A percentile compares a stretch with the other conserved stretches of the same genome.
These are phyloP conservation scores for Geotrichum klebahnii DNA, from an alignment of 1,139 yeast genomes.

Conservation along the genomic window DNA sequence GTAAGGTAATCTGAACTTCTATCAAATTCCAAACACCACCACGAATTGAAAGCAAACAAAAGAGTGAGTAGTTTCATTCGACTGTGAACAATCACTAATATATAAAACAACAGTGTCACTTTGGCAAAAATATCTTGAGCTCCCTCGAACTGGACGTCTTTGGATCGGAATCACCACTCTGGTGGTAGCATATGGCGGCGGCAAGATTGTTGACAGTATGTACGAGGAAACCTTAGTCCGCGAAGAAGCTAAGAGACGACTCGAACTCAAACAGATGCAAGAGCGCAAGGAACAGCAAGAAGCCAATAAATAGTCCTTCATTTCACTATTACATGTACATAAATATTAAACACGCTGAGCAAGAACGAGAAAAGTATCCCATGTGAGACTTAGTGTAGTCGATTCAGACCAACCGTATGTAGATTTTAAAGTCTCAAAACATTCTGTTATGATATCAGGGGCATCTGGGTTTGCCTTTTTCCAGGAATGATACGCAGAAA, in stretches of 20 bases:
- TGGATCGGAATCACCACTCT: conserved; percentile 55
- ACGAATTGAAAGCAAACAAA: conserved; percentile 1
- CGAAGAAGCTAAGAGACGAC: conserved; percentile 41
- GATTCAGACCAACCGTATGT: conserved; percentile 47
- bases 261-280: conserved; percentile 17
- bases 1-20: background rate
- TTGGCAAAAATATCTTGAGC: conserved; percentile 46
- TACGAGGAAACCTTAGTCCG: conserved; percentile 47
- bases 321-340: background rate
- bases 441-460: conserved; percentile 38
- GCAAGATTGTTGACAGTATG: conserved; percentile 47
- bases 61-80: background rate
- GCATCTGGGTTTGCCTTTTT: conserved; percentile 39
- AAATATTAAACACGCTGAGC: no score
- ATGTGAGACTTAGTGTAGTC: conserved; percentile 47
- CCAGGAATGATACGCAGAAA: conserved; percentile 68
- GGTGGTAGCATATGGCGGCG: conserved; percentile 51
- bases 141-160: conserved; percentile 51
- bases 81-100: no score
- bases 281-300: background rate
- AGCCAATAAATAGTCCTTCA: background rate
- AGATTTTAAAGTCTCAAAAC: conserved; percentile 45
- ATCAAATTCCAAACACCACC: no score
- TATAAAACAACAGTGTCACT: conserved; percentile 24
- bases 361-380: conserved; percentile 57